Evolutionary conservation across 192 early-diverging fungal genomes (phyloP), one percentile per base, ranked within the genome.

Genomic region (Entomortierella chlamydospora): DNA sequence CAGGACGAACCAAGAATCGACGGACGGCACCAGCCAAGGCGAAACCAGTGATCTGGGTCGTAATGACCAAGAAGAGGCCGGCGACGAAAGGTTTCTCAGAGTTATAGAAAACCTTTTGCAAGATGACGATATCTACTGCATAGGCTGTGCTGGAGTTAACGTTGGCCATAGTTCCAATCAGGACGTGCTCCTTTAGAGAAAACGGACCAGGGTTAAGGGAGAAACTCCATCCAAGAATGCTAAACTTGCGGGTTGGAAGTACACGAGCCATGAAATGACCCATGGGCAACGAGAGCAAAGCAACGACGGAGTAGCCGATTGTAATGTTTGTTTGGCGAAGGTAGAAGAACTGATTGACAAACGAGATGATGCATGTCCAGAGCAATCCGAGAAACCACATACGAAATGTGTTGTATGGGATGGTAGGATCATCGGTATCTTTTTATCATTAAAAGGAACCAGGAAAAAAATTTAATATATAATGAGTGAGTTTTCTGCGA

Each of bases 181-280:
- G 15, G 60, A 70, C 74, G 55, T 88, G 87, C 62, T 87, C 87
- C 86, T 91, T 91, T 60, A 89, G 76, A 20, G 81, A 82, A 72
- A 91, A 91, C 26, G 83, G 73, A 11, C 89, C 90, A 33, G 90
- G 90, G 66, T 90, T 91, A 57, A 83, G 83, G 31, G 81, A 90
- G 53, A 18, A 64, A 2, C 1, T 41, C 31, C n/a, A 20, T 22
- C 73, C 73, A 57, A 88, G 84, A 47, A 90, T 82, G 62, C 83
- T 89, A 31, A 70, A 83, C 41, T 81, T 86, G 29, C 15, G 58
- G 5, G 72, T 73, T 6, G 86, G 86, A 25, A 87, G 78, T 15
- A 84, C 41, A 12, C 23, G 41, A 59, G 81, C 86, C 81, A 89
- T 68, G 42, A 82, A 23, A 37, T 84, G 82, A 47, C 84, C 87